Conservation (phyloP, 371 early-diverging fungal species). For the Entomophthora muscae region DNA sequence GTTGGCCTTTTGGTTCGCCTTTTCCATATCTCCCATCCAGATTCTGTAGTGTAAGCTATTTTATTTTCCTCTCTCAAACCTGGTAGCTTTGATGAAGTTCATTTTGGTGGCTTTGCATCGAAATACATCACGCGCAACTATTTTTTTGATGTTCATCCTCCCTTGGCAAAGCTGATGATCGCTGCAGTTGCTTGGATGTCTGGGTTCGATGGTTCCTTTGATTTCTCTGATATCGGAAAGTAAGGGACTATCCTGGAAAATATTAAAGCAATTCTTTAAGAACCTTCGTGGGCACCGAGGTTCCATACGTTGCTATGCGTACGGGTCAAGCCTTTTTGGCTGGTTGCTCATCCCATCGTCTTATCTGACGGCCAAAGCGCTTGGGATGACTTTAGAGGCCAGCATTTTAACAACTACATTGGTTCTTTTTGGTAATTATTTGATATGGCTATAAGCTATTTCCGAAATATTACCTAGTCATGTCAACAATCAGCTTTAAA, state of each 20-base stretch:
- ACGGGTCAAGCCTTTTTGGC: conserved; percentile 53
- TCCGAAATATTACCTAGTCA: no score
- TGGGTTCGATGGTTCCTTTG: conserved; percentile 76
- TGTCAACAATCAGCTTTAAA: no score
- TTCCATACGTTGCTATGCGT: conserved; percentile 77
- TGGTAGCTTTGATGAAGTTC: conserved; percentile 35
- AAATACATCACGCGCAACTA: conserved; percentile 81
- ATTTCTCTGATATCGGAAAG: conserved; percentile 70
- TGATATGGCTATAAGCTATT: no score
- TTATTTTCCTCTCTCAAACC: background rate
- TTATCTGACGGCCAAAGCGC: conserved; percentile 57
- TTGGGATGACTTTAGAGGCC: conserved; percentile 49
- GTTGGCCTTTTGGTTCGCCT: conserved; percentile 7
- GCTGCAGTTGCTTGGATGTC: conserved; percentile 50
- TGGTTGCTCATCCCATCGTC: conserved; percentile 56
- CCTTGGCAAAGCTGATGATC: conserved; percentile 89
- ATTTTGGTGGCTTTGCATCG: conserved; percentile 33
- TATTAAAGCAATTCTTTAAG: conserved; percentile 8
- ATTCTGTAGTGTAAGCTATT: conserved; percentile 7
- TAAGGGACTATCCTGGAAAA: conserved; percentile 8
- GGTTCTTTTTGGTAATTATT: conserved; percentile 39
- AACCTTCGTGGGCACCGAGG: conserved; percentile 36
- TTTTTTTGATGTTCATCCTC: conserved; percentile 98
- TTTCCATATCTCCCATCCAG: conserved; percentile 6
- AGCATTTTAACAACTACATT: conserved; percentile 46